Evolutionary conservation across 148 eudicot species (phyloP).

Genomic region (Rhododendron mucronatum): DNA sequence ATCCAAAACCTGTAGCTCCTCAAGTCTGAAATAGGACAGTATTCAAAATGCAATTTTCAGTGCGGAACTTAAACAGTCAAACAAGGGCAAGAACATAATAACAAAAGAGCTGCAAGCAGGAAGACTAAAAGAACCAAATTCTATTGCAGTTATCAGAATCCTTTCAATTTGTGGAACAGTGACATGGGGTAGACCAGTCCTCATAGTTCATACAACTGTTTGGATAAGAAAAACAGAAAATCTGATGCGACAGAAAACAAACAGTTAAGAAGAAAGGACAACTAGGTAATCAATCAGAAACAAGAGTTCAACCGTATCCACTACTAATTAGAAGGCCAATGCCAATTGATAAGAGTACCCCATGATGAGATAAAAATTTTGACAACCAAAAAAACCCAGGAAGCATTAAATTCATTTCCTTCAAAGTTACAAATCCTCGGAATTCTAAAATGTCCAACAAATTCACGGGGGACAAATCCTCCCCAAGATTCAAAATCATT

Average conservation of each 20-base stretch:
- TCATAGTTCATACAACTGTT: neutral
- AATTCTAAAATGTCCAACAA: neutral
- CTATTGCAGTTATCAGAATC: neutral
- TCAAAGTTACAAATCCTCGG: neutral
- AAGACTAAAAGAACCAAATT: neutral
- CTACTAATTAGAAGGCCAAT: neutral
- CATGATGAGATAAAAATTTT: neutral
- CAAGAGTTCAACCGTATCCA: neutral
- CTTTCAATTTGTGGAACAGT: neutral
- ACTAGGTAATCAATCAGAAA: neutral
- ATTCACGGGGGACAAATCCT: neutral
- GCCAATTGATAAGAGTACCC: neutral
- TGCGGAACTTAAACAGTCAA: neutral
- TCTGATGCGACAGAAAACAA: neutral
- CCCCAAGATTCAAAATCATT: neutral
- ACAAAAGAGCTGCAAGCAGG: neutral
- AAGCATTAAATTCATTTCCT: neutral
- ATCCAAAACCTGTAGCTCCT: constrained; percentile 98
- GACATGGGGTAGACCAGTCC: neutral
- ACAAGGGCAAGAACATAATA: neutral
- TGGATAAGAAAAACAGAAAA: neutral
- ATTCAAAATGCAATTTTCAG: neutral
- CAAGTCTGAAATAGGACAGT: constrained; percentile 55
- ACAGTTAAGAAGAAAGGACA: neutral
- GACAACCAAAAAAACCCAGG: neutral